Evolutionary conservation across 768 basidiomycete genomes (phyloP).

Genomic region (Mycena sanguinolenta): DNA sequence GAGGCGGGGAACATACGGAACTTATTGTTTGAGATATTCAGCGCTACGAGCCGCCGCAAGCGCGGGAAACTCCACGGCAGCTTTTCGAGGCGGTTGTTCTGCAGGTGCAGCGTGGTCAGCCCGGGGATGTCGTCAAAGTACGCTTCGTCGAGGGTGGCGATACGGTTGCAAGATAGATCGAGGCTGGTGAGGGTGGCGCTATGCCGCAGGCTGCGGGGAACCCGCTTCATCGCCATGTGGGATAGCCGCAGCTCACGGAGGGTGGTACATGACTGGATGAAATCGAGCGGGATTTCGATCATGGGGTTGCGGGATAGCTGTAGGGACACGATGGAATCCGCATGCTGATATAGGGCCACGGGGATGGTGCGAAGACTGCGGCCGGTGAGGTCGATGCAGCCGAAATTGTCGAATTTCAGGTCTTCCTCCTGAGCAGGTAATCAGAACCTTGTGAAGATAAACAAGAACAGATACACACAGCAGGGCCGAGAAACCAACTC

Average conservation of each 20-base stretch:
- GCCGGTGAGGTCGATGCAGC: constrained; percentile 85
- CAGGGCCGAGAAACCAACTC: constrained; percentile 73
- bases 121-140: constrained; percentile 82
- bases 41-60: constrained; percentile 74
- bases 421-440: constrained; percentile 73
- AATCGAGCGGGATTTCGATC: constrained; percentile 96
- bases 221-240: constrained; percentile 94
- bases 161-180: constrained; percentile 92
- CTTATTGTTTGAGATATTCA: constrained; percentile 98
- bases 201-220: constrained; percentile 87
- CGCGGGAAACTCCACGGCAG: constrained; percentile 90
- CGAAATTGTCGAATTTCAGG: constrained; percentile 76
- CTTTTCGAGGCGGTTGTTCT: constrained; percentile 92
- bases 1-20: constrained; percentile 82
- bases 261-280: constrained; percentile 88
- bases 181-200: constrained; percentile 81
- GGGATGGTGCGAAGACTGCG: constrained; percentile 90
- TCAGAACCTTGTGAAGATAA: neutral
- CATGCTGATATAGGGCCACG: constrained; percentile 85
- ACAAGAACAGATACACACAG: constrained; percentile 57
- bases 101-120: constrained; percentile 77
- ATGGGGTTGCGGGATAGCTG: constrained; percentile 95
- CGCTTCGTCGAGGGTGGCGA: constrained; percentile 89
- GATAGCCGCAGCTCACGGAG: constrained; percentile 89
- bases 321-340: constrained; percentile 85